Conservation (phyloP, 2,329 filamentous ascomycete species). For the Diaporthe vexans region DNA sequence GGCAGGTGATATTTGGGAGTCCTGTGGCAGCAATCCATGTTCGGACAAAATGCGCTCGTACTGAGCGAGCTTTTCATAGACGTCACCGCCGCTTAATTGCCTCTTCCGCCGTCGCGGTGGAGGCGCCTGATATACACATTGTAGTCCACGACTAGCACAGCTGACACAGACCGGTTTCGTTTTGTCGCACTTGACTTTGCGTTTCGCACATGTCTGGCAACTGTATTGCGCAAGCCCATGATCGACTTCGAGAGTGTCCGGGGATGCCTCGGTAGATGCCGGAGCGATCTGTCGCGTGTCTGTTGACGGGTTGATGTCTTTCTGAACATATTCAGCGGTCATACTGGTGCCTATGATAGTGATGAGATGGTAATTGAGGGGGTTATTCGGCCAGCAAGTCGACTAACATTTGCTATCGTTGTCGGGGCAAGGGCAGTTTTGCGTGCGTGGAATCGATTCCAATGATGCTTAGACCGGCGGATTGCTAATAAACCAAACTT, state of each 20-base stretch:
- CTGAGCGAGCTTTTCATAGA: slow-evolving; percentile 53
- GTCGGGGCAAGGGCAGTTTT: neutral
- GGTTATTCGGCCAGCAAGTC: no score
- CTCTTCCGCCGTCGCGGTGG: slow-evolving; percentile 55
- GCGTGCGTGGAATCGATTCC: no score
- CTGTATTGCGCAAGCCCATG: slow-evolving; percentile 38
- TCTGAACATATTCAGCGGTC: neutral
- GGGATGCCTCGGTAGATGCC: neutral
- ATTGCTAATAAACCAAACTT: neutral
- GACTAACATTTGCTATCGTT: neutral
- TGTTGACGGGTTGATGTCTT: neutral
- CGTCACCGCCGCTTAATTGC: slow-evolving; percentile 49
- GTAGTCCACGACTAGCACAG: slow-evolving; percentile 19
- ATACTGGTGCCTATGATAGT: neutral
- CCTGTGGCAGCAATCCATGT: slow-evolving; percentile 50
- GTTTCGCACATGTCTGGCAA: slow-evolving; percentile 48
- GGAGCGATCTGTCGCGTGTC: neutral
- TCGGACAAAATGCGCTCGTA: slow-evolving; percentile 56
- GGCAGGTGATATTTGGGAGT: slow-evolving; percentile 10
- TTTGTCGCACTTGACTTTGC: slow-evolving; percentile 51
- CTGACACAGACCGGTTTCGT: slow-evolving; percentile 43
- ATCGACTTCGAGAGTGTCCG: neutral
- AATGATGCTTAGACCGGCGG: neutral
- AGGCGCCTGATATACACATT: slow-evolving; percentile 58
- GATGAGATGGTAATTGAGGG: neutral